phyloP scores from a whole-genome alignment of 345 rosid genomes.

The Aquilaria malaccensis region DNA sequence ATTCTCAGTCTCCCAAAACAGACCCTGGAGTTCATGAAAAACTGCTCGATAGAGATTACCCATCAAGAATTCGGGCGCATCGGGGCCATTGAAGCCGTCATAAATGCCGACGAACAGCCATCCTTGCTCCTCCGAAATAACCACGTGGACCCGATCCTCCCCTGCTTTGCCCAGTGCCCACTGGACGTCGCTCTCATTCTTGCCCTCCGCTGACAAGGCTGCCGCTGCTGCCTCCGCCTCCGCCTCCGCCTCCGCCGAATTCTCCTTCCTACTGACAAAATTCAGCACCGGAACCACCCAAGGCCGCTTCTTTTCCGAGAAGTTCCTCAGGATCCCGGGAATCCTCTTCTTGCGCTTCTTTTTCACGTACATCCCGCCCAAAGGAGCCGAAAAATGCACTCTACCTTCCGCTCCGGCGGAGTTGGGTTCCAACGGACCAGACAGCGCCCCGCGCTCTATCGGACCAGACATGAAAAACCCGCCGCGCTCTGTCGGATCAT shows the following conservation, averaged over 20 bases:
- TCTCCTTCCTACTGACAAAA: slow-evolving; percentile 57
- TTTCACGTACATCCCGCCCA: slow-evolving; percentile 54
- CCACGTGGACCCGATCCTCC: slow-evolving; percentile 95
- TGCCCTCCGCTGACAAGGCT: slow-evolving; percentile 23
- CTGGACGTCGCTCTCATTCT: slow-evolving; percentile 54
- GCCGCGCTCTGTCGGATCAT: slow-evolving; percentile 32
- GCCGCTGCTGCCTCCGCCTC: slow-evolving; percentile 10
- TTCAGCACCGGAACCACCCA: slow-evolving; percentile 97
- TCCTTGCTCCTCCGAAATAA: slow-evolving; percentile 94
- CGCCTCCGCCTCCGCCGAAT: slow-evolving; percentile 14
- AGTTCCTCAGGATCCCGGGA: slow-evolving; percentile 49
- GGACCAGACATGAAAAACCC: slow-evolving; percentile 93
- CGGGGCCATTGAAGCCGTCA: slow-evolving; percentile 97
- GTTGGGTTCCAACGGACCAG: slow-evolving; percentile 75
- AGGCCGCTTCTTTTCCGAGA: slow-evolving; percentile 76
- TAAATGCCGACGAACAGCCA: slow-evolving; percentile 97
- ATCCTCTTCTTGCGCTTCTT: slow-evolving; percentile 58
- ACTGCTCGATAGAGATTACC: slow-evolving; percentile 93
- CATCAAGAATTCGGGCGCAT: slow-evolving; percentile 97
- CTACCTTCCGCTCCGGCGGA: slow-evolving; percentile 40
- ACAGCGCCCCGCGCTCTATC: slow-evolving; percentile 68
- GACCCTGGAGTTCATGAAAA: slow-evolving; percentile 71
- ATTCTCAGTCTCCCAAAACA: slow-evolving; percentile 82
- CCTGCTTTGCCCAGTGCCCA: slow-evolving; percentile 99
- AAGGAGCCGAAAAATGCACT: slow-evolving; percentile 86